Evolutionary conservation across 805 yeast species (phyloP).

Genomic region (Groenewaldozyma tartarivorans): DNA sequence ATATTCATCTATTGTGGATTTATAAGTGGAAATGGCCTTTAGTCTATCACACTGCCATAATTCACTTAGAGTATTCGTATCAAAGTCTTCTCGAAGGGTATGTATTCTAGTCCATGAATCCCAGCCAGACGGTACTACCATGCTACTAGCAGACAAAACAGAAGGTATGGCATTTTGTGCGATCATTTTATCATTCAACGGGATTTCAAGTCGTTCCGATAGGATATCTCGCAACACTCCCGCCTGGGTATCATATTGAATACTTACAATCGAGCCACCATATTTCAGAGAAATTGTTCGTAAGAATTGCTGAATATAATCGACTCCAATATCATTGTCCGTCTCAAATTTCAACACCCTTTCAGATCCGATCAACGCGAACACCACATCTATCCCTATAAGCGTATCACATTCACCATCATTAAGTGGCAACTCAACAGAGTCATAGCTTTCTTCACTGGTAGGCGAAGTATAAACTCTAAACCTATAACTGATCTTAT

Average conservation of each 20-base stretch:
- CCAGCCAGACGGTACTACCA: slow-evolving; percentile 28
- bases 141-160: slow-evolving; percentile 17
- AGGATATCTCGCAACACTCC: slow-evolving; percentile 5
- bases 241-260: slow-evolving; percentile 7
- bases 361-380: slow-evolving; percentile 18
- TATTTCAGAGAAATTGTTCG: slow-evolving; percentile 17
- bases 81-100: slow-evolving; percentile 19
- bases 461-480: slow-evolving; percentile 11
- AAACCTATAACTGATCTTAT: slow-evolving; percentile 7
- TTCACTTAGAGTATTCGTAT: slow-evolving; percentile 13
- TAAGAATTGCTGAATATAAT: slow-evolving; percentile 23
- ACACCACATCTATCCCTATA: slow-evolving; percentile 20
- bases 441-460: slow-evolving; percentile 1
- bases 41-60: slow-evolving; percentile 18
- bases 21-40: neutral
- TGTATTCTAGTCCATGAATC: slow-evolving; percentile 25
- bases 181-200: slow-evolving; percentile 10
- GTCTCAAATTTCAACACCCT: slow-evolving; percentile 3
- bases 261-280: slow-evolving; percentile 8
- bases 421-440: slow-evolving; percentile 21
- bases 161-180: slow-evolving; percentile 13
- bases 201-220: slow-evolving; percentile 17
- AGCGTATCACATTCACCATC: slow-evolving; percentile 23
- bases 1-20: slow-evolving; percentile 1
- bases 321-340: slow-evolving; percentile 18